Evolutionary conservation across 75 land plant species (phyloP).

Genomic region (Larix kaempferi): DNA sequence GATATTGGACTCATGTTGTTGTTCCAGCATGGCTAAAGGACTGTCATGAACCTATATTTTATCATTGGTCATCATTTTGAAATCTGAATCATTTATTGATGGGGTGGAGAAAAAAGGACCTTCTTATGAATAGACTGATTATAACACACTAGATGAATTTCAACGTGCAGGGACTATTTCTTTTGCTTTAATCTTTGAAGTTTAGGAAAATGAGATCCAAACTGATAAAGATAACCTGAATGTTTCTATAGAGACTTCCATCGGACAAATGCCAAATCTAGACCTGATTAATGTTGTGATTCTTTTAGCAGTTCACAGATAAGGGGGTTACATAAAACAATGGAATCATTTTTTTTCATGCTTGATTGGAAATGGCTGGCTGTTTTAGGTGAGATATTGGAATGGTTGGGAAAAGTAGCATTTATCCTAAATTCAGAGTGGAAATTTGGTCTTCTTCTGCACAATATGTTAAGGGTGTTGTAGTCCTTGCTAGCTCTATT

Average conservation of each 20-base stretch:
- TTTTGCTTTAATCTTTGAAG: slow-evolving; percentile 91
- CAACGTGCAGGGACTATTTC: slow-evolving; percentile 93
- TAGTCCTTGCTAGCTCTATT: slow-evolving; percentile 89
- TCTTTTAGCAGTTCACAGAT: slow-evolving; percentile 74
- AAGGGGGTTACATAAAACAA: slow-evolving; percentile 58
- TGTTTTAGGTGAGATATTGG: too few species aligned
- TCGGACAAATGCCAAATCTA: slow-evolving; percentile 97
- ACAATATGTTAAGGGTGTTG: slow-evolving; percentile 73
- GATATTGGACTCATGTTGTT: too few species aligned
- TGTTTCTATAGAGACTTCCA: slow-evolving; percentile 79
- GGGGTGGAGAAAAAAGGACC: neutral
- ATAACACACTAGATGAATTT: slow-evolving; percentile 24
- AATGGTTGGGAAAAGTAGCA: too few species aligned
- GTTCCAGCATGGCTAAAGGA: too few species aligned
- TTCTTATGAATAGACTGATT: slow-evolving; percentile 2
- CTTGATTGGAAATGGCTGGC: too few species aligned
- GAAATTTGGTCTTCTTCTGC: slow-evolving; percentile 56
- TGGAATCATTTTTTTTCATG: slow-evolving; percentile 45
- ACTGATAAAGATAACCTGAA: slow-evolving; percentile 40
- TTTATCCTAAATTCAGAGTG: slow-evolving; percentile 54
- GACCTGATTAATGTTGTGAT: slow-evolving; percentile 90
- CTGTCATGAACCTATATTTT: too few species aligned
- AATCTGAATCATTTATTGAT: slow-evolving; percentile 15
- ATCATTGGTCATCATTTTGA: too few species aligned
- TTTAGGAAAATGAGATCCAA: slow-evolving; percentile 9